Evolutionary conservation across 2,329 filamentous ascomycete species (phyloP), one percentile per base, ranked within the genome.

Genomic region (Didymella lethalis): DNA sequence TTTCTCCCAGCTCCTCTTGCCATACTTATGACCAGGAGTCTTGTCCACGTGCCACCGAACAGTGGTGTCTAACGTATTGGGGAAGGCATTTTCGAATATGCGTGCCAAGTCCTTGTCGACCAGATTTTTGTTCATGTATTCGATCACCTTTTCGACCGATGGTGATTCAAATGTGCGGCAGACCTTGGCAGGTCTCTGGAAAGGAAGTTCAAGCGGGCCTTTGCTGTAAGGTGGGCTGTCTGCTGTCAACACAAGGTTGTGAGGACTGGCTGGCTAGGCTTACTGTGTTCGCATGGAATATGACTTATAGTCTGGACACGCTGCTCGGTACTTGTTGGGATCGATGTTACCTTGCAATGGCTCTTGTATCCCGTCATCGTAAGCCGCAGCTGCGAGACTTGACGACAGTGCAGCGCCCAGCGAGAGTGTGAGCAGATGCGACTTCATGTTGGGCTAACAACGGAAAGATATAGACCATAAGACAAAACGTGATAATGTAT

Each of bases 11-110:
- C 57, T 54, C 46, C 74, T 73, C 58, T 73, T 72, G 31, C 62
- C 73, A 44, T 76, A 80, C 65, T 76, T 81, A 38, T 69, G 65
- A 61, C 75, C 78, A 66, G 70, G 60, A 2, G 69, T 84, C 2
- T 83, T 89, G 62, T 90, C 87, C 4, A 89, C 89, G 74, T 97
- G 93, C 84, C 94, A 97, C 70, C 91, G 88, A 64, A 97, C 86
- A 0, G 93, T 97, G 0, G 93, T 97, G 72, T 97, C 93, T 3
- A 95, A 86, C 0, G 91, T 94, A 62, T 95, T 96, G 4, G 94
- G 94, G 65, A 96, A 98, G 2, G 94, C 89, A 74, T 99, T 99
- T 75, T 96, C 92, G 74, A 99, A 99, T 11, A 99, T 82, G 26
- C 93, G 88, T 3, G 94, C 94, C 12, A 99, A 85, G 69, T 98